Evolutionary conservation across 1,284 basidiomycete genomes (phyloP), one percentile per base, ranked within the genome.

Genomic region (Sporisorium graminicola): DNA sequence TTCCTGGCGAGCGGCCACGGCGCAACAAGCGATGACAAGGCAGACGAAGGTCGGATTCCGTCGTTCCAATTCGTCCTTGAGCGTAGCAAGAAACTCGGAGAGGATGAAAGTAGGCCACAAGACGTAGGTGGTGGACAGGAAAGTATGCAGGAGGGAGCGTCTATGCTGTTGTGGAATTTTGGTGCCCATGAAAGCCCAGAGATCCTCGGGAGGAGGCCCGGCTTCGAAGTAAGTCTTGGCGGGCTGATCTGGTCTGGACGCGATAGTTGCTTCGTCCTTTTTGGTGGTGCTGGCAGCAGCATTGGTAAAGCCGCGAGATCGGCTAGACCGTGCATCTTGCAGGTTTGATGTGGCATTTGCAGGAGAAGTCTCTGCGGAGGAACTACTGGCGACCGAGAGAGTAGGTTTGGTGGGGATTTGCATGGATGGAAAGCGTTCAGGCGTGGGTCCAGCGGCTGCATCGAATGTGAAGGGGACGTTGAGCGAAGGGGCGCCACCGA

Each of bases 51-150:
- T 73, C 2, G 70, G 63, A n/a, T 73, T 67, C 13, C 55, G 57
- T 13, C 74, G 54, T 37, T 73, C 65, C 18, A 27, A 40, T 42
- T 68, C 69, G 46, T 69, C 60, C 42, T 77, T 77, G 58, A 77
- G 70, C 20, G 69, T 69, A 24, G 62, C 70, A 13, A 77, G 70
- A 33, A 77, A 77, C 27, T 77, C 70, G 53, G 65, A 73, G 12
- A 73, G 65, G 31, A 77, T 69, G 35, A 77, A 77, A 3, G 74
- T 77, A 18, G 74, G 74, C 74, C 74, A 77, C 16, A 77, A 50
- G 24, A 77, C 74, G 53, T 77, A 77, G 46, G 70, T 77, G 9
- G 74, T 77, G 14, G 74, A 73, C 12, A 77, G 58, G 60, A 77
- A 77, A 24, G 65, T 77, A 43, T 77, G 74, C 1, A 77, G 49